A percentile compares a stretch with the other conserved stretches of the same genome.
Evolutionary conservation across 805 yeast genomes (phyloP).

Genomic region (Candida easanensis): DNA sequence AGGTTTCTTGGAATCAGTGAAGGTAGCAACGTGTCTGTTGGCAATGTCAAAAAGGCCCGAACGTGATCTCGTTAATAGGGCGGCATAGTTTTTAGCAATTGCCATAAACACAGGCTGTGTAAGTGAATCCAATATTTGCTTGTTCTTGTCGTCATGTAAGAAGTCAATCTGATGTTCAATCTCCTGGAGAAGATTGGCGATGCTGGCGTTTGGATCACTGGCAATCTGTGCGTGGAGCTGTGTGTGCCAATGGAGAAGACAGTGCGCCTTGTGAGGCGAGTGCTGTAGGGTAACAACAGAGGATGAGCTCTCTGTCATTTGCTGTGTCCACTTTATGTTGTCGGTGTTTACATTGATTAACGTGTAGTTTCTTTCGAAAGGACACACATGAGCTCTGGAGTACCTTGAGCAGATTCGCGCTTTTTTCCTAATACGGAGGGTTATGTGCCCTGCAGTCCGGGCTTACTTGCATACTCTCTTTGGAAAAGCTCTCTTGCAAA

Average conservation of each 20-base stretch:
- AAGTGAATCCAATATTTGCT: conserved; percentile 8
- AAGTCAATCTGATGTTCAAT: conserved; percentile 20
- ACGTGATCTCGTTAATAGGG: conserved; percentile 20
- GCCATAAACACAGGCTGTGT: conserved; percentile 19
- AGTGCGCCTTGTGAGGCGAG: conserved; percentile 6
- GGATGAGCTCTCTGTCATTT: neutral
- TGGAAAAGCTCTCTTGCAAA: too few species aligned
- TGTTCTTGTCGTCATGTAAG: conserved; percentile 24
- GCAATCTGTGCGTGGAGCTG: conserved; percentile 9
- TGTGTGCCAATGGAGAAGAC: conserved; percentile 11
- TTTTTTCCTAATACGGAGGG: too few species aligned
- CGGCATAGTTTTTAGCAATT: conserved; percentile 25
- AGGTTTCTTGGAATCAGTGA: conserved; percentile 27
- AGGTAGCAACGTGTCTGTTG: conserved; percentile 28
- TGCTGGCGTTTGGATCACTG: conserved; percentile 1
- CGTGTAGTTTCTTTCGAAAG: too few species aligned
- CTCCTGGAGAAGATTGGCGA: conserved; percentile 7
- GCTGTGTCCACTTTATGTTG: neutral
- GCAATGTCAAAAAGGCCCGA: conserved; percentile 28
- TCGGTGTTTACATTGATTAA: neutral
- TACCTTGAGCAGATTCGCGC: too few species aligned
- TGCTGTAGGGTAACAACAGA: neutral
- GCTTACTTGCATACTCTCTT: too few species aligned
- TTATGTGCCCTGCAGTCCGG: too few species aligned
- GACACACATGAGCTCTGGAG: too few species aligned